These are phyloP conservation scores for Boletellus sp. DNA, from an alignment of 768 basidiomycete genomes.

Conservation along the genomic window DNA sequence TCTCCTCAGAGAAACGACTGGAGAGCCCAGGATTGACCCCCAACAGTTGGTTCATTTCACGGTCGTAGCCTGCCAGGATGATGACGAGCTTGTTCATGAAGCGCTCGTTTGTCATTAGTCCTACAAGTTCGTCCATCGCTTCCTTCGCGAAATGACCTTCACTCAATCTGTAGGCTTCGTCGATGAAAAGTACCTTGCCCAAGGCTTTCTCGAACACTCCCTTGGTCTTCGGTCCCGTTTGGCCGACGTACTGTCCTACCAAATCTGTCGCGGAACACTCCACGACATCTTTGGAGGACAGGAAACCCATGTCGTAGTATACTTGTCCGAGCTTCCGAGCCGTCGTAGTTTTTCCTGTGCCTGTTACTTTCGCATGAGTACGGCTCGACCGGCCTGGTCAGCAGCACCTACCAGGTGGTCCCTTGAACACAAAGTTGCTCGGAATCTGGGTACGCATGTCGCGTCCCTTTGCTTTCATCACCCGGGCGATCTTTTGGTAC, in stretches of 20 bases:
- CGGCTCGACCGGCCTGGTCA: conserved; percentile 29
- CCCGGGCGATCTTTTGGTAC: conserved; percentile 49
- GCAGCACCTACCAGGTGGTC: conserved; percentile 54
- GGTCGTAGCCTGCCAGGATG: conserved; percentile 68
- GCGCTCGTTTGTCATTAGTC: conserved; percentile 53
- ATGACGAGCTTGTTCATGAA: conserved; percentile 62
- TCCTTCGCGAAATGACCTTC: conserved; percentile 68
- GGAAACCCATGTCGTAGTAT: conserved; percentile 60
- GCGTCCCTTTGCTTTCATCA: conserved; percentile 38
- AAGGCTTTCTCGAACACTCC: conserved; percentile 61
- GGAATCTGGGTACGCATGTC: conserved; percentile 52
- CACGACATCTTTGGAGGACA: conserved; percentile 48
- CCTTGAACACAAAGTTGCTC: conserved; percentile 66
- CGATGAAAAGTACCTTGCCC: conserved; percentile 67
- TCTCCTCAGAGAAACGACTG: conserved; percentile 66
- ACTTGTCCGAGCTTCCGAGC: conserved; percentile 62
- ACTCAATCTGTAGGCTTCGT: conserved; percentile 66
- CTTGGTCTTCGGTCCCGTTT: conserved; percentile 66
- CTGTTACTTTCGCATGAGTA: no score
- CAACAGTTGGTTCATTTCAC: conserved; percentile 62
- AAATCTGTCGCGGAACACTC: conserved; percentile 72
- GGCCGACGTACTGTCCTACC: conserved; percentile 66
- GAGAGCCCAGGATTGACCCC: conserved; percentile 60
- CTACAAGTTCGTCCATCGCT: conserved; percentile 73
- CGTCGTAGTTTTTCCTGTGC: conserved; percentile 62